Percentiles rank a stretch among this genome's conserved stretches.
These are phyloP conservation scores for Triticum monococcum DNA, from an alignment of 176 grass and related monocot genomes.

Conservation along the genomic window DNA sequence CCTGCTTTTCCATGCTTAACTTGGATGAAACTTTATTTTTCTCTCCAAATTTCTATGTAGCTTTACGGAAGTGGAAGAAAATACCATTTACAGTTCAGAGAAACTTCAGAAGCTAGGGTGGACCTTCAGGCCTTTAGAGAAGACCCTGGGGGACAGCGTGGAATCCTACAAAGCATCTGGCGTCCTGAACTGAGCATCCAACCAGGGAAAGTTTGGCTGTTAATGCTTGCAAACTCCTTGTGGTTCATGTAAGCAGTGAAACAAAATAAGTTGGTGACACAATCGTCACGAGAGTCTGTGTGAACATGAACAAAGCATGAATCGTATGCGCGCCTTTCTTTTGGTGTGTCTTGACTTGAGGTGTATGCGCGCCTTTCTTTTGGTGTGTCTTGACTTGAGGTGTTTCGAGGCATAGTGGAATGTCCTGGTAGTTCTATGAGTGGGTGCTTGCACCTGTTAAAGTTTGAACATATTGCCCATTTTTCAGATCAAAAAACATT, in stretches of 20 bases:
- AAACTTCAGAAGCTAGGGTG: slow-evolving; percentile 51
- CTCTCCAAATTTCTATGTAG: slow-evolving; percentile 10
- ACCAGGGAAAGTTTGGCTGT: not conserved
- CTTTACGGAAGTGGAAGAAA: slow-evolving; percentile 33
- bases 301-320: not conserved
- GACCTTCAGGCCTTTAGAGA: slow-evolving; percentile 37
- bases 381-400: not conserved
- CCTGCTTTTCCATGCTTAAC: not conserved
- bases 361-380: not conserved
- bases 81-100: not conserved
- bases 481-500: too few relatives aligned
- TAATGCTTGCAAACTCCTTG: not conserved
- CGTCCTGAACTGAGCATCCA: slow-evolving; percentile 28
- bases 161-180: slow-evolving; percentile 47
- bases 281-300: not conserved
- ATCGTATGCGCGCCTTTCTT: not conserved
- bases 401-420: not conserved
- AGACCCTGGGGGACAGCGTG: slow-evolving; percentile 38
- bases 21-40: not conserved
- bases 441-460: too few relatives aligned
- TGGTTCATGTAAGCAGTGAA: not conserved
- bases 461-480: too few relatives aligned
- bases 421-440: too few relatives aligned
- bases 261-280: not conserved
- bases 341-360: not conserved